These are phyloP conservation scores for Tetragonia tetragonoides DNA, from an alignment of 148 eudicot species.

Conservation along the genomic window DNA sequence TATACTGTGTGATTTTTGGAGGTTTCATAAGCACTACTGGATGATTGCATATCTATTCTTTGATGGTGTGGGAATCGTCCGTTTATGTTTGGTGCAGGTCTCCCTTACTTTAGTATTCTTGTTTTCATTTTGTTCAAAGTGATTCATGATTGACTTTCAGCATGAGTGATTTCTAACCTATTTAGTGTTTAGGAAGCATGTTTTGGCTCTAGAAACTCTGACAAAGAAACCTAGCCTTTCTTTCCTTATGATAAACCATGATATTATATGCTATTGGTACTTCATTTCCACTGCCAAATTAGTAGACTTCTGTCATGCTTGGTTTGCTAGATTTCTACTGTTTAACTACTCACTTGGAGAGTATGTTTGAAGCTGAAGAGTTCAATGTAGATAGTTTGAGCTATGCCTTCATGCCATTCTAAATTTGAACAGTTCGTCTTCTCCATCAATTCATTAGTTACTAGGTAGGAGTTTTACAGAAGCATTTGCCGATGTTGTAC, in stretches of 20 bases:
- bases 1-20: neutral
- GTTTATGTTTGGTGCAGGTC: neutral
- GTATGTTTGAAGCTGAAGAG: neutral
- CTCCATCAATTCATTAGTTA: neutral
- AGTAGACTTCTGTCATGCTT: neutral
- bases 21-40: neutral
- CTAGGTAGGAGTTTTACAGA: neutral
- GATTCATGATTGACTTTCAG: neutral
- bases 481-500: neutral
- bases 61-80: neutral
- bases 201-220: neutral
- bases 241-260: neutral
- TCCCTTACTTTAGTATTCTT: neutral
- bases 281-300: neutral
- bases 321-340: neutral
- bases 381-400: neutral
- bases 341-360: neutral
- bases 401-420: neutral
- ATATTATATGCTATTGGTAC: neutral
- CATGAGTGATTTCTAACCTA: neutral
- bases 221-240: neutral
- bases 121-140: neutral
- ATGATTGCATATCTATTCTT: neutral
- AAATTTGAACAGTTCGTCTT: neutral
- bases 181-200: neutral